phyloP scores from a whole-genome alignment of 768 basidiomycete genomes.

The Mycena filopes region DNA sequence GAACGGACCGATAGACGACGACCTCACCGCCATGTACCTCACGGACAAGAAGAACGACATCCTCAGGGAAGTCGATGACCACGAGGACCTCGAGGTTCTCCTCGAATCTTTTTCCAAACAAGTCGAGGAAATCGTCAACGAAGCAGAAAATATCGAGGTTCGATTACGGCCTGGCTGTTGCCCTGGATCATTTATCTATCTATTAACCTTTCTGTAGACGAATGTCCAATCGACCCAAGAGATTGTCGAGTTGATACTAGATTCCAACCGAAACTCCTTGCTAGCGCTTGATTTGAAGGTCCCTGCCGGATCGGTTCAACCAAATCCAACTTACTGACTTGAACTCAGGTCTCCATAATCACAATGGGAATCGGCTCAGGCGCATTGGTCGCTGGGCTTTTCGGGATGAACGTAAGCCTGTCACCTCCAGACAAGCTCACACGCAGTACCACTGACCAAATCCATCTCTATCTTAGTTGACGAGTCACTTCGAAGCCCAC shows the following conservation, averaged over 20 bases:
- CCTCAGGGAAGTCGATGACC: constrained; percentile 76
- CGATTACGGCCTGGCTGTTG: constrained; percentile 27
- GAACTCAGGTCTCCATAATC: constrained; percentile 82
- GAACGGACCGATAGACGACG: constrained; percentile 87
- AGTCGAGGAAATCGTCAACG: constrained; percentile 95
- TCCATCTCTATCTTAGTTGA: constrained; percentile 65
- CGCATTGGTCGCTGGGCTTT: constrained; percentile 89
- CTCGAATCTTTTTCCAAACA: constrained; percentile 97
- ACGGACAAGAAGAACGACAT: constrained; percentile 80
- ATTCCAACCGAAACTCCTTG: constrained; percentile 93
- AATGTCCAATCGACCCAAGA: constrained; percentile 99
- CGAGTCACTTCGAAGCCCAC: constrained; percentile 76
- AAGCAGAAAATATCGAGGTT: constrained; percentile 89
- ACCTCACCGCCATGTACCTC: constrained; percentile 95
- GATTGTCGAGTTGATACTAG: constrained; percentile 95
- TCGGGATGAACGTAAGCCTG: constrained; percentile 93
- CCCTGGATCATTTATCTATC: too few relatives aligned
- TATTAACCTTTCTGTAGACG: constrained; percentile 55
- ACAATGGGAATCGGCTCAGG: constrained; percentile 94
- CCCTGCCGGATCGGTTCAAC: constrained; percentile 23
- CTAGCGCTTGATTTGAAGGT: constrained; percentile 93
- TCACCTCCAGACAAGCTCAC: constrained; percentile 24
- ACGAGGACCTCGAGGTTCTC: constrained; percentile 92
- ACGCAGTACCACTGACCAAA: too few relatives aligned
- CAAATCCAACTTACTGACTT: constrained; percentile 7